phyloP scores from a whole-genome alignment of 148 eudicot species.

The Amaranthus hypochondriacus region DNA sequence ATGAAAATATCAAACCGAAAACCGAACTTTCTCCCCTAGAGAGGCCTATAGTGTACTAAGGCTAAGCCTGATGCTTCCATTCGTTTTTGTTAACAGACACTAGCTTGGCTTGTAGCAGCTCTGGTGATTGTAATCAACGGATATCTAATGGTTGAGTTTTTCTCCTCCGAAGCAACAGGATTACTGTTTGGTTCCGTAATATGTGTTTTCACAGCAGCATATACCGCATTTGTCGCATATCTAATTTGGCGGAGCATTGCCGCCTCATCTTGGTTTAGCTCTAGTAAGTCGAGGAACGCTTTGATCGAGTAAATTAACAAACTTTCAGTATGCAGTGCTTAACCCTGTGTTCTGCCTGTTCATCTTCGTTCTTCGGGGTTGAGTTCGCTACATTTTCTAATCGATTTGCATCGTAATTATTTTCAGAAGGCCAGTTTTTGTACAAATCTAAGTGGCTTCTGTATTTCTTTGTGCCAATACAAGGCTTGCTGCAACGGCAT shows the following conservation, averaged over 20 bases:
- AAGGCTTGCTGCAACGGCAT: constrained; percentile 2
- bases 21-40: not conserved
- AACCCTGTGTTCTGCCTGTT: not conserved
- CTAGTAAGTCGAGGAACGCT: constrained; percentile 15
- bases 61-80: constrained; percentile 1
- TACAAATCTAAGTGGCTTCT: constrained; percentile 11
- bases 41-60: not conserved
- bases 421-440: constrained; percentile 19
- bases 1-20: not conserved
- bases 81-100: constrained; percentile 22
- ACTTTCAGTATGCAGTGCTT: not conserved
- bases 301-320: constrained; percentile 19
- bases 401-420: not conserved
- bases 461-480: constrained; percentile 20
- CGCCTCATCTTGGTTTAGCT: constrained; percentile 29
- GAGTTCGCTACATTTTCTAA: not conserved
- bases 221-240: constrained; percentile 35
- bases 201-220: constrained; percentile 28
- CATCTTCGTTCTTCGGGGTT: not conserved
- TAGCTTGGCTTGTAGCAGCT: constrained; percentile 45
- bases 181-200: constrained; percentile 30
- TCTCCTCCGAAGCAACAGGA: constrained; percentile 36
- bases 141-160: constrained; percentile 40
- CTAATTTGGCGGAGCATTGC: constrained; percentile 35
- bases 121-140: constrained; percentile 46